A percentile compares a stretch with the other conserved stretches of the same genome.
Evolutionary conservation across 2,329 filamentous ascomycete genomes (phyloP).

Genomic region (Teratosphaeria viscida): DNA sequence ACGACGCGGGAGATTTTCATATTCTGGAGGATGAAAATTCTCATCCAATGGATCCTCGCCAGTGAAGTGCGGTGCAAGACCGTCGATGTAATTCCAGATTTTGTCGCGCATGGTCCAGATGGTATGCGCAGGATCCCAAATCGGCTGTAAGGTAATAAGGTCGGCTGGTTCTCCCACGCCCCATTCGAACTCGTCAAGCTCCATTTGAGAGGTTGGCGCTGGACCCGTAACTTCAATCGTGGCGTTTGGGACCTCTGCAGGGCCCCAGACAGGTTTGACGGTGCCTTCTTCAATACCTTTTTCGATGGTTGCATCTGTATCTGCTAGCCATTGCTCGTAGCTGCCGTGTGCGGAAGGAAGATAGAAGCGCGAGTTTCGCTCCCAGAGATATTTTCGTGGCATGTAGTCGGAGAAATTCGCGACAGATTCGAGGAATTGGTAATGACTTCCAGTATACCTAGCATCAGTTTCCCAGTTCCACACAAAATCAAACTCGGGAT

Average conservation of each 20-base stretch:
- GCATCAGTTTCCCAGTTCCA: slow-evolving; percentile 84
- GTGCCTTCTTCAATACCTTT: slow-evolving; percentile 28
- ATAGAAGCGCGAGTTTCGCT: slow-evolving; percentile 48
- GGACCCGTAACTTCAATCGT: slow-evolving; percentile 71
- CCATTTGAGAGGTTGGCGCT: slow-evolving; percentile 57
- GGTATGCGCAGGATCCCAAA: slow-evolving; percentile 82
- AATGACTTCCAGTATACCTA: slow-evolving; percentile 69
- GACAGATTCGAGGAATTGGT: slow-evolving; percentile 63
- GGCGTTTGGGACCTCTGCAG: slow-evolving; percentile 55
- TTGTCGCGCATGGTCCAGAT: slow-evolving; percentile 55
- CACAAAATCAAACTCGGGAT: slow-evolving; percentile 69
- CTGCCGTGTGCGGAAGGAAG: slow-evolving; percentile 42
- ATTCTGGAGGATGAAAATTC: slow-evolving; percentile 42
- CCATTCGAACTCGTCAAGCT: slow-evolving; percentile 75
- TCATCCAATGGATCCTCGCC: slow-evolving; percentile 47
- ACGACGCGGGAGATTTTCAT: slow-evolving; percentile 52
- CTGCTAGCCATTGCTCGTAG: slow-evolving; percentile 36
- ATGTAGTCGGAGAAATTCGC: slow-evolving; percentile 43
- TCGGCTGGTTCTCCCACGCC: slow-evolving; percentile 86
- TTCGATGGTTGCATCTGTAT: slow-evolving; percentile 32
- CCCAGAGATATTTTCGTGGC: slow-evolving; percentile 49
- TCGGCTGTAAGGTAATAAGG: slow-evolving; percentile 80
- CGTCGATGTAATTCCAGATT: slow-evolving; percentile 39
- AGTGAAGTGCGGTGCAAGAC: slow-evolving; percentile 69
- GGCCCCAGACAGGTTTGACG: slow-evolving; percentile 66